These are phyloP conservation scores for Mycena indigotica DNA, from an alignment of 768 basidiomycete genomes.

Conservation along the genomic window DNA sequence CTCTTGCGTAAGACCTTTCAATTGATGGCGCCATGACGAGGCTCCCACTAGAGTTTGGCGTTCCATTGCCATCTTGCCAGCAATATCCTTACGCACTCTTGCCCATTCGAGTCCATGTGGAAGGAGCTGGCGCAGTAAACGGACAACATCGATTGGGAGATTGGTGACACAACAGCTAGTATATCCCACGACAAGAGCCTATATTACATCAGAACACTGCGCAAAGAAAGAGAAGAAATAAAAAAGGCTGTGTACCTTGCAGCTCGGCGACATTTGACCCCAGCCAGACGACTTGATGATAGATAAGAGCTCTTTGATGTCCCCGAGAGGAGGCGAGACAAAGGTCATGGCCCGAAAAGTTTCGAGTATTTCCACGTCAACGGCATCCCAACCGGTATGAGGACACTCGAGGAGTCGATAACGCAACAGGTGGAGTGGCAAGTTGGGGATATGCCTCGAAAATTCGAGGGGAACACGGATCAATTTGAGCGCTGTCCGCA, in stretches of 20 bases:
- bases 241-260: constrained; percentile 32
- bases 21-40: constrained; percentile 37
- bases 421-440: constrained; percentile 44
- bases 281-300: constrained; percentile 41
- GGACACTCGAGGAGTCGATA: constrained; percentile 49
- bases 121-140: constrained; percentile 24
- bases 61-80: not conserved
- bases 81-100: not conserved
- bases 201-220: constrained; percentile 18
- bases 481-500: constrained; percentile 43
- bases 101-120: constrained; percentile 10
- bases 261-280: constrained; percentile 33
- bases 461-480: constrained; percentile 38
- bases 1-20: constrained; percentile 35
- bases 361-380: constrained; percentile 34
- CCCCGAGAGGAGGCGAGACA: constrained; percentile 31
- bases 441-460: constrained; percentile 33
- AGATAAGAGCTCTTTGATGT: constrained; percentile 40
- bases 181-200: constrained; percentile 29
- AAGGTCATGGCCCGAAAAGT: constrained; percentile 23
- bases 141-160: constrained; percentile 29
- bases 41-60: not conserved
- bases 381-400: constrained; percentile 36
- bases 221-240: not conserved
- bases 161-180: constrained; percentile 33